A percentile compares a stretch with the other conserved stretches of the same genome.
Conservation (phyloP, 371 early-diverging fungal genomes). For the Mortierella sp. region DNA sequence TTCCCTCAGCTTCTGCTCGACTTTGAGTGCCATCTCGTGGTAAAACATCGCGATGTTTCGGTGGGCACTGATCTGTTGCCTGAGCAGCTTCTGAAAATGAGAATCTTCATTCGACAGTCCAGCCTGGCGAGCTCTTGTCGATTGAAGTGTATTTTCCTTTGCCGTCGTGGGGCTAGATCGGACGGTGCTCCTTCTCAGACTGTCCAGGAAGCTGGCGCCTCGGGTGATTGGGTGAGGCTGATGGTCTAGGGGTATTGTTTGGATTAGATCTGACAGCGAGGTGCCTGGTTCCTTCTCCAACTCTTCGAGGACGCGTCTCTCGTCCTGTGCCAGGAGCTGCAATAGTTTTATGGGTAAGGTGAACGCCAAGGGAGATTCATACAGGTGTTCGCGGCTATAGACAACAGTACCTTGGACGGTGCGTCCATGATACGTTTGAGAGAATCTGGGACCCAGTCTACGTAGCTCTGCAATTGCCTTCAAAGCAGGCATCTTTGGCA, state of each 20-base stretch:
- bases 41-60: slow-evolving; percentile 46
- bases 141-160: slow-evolving; percentile 10
- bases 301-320: slow-evolving; percentile 33
- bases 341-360: slow-evolving; percentile 36
- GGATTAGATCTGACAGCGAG: slow-evolving; percentile 46
- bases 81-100: slow-evolving; percentile 36
- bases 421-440: slow-evolving; percentile 48
- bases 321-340: slow-evolving; percentile 44
- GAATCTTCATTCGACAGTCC: slow-evolving; percentile 42
- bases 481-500: slow-evolving; percentile 20
- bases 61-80: slow-evolving; percentile 52
- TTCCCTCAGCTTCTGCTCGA: slow-evolving; percentile 45
- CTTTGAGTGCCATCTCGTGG: slow-evolving; percentile 29
- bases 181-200: slow-evolving; percentile 21
- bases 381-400: slow-evolving; percentile 44
- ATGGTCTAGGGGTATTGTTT: slow-evolving; percentile 43
- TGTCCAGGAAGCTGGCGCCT: slow-evolving; percentile 44
- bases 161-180: slow-evolving; percentile 3
- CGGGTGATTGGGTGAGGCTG: slow-evolving; percentile 45
- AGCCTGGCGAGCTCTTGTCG: slow-evolving; percentile 37
- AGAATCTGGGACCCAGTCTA: slow-evolving; percentile 35
- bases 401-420: slow-evolving; percentile 38
- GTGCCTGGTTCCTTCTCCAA: slow-evolving; percentile 36
- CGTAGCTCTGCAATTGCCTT: slow-evolving; percentile 22
- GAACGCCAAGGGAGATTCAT: slow-evolving; percentile 48